Evolutionary conservation across 352 stramenopile genomes (phyloP).

Genomic region (Globisporangium emineosum): DNA sequence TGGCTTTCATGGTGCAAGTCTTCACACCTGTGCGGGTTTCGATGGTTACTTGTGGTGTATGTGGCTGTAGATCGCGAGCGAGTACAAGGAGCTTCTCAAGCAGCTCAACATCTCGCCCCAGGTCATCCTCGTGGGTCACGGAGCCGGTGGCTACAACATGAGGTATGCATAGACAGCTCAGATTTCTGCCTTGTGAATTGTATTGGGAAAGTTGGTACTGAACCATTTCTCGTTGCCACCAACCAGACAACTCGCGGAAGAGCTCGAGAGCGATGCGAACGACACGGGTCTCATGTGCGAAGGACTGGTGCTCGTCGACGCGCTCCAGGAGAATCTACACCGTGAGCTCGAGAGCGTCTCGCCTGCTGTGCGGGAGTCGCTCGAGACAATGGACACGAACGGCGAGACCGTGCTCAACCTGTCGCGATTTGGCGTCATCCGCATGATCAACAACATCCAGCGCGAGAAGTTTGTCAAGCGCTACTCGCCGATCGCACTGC

Average conservation of each 20-base stretch:
- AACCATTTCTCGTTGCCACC: no score
- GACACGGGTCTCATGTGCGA: constrained; percentile 31
- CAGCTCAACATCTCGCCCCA: constrained; percentile 52
- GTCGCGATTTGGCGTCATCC: constrained; percentile 57
- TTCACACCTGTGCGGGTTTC: no score
- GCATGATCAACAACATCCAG: constrained; percentile 67
- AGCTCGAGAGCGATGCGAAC: constrained; percentile 27
- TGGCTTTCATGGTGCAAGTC: no score
- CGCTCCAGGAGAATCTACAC: constrained; percentile 63
- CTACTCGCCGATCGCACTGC: constrained; percentile 47
- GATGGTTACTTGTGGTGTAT: not conserved
- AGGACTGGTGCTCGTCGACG: constrained; percentile 71
- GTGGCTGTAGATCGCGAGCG: constrained; percentile 38
- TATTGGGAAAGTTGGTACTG: no score
- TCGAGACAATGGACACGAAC: constrained; percentile 62
- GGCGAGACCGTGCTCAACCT: constrained; percentile 51
- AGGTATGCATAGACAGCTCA: constrained; percentile 21
- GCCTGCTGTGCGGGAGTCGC: constrained; percentile 44
- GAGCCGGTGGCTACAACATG: constrained; percentile 82
- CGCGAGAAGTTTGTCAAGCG: constrained; percentile 48
- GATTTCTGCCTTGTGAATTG: no score
- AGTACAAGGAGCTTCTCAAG: constrained; percentile 63
- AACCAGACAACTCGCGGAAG: constrained; percentile 43
- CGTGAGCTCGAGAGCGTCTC: constrained; percentile 60
- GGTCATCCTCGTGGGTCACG: constrained; percentile 69